phyloP scores from a whole-genome alignment of 2,329 filamentous ascomycete genomes.

The Claviceps digitariae region DNA sequence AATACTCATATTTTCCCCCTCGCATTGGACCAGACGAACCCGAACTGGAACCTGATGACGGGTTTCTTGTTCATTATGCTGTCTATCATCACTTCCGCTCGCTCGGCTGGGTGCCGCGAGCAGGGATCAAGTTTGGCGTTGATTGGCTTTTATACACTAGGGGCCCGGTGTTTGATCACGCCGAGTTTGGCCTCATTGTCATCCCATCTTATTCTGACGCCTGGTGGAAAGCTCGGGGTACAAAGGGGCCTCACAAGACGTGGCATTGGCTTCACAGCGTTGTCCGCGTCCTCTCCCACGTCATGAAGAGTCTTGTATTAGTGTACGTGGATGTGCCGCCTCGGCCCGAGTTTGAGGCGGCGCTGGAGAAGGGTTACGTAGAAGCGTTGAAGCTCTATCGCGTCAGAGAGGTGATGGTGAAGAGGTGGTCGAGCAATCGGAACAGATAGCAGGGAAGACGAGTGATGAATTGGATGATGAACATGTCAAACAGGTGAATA shows the following conservation, averaged over 20 bases:
- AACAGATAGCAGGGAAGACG: conserved; percentile 34
- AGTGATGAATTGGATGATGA: neutral
- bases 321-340: conserved; percentile 85
- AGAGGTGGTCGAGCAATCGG: conserved; percentile 73
- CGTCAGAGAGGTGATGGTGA: conserved; percentile 67
- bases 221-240: conserved; percentile 53
- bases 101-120: conserved; percentile 84
- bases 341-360: conserved; percentile 35
- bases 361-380: conserved; percentile 42
- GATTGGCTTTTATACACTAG: conserved; percentile 92
- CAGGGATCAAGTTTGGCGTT: conserved; percentile 86
- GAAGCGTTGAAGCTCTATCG: conserved; percentile 54
- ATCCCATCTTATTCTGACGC: conserved; percentile 67
- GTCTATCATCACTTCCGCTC: conserved; percentile 96
- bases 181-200: conserved; percentile 79
- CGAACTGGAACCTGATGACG: conserved; percentile 57
- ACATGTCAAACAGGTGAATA: too few relatives aligned
- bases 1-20: conserved; percentile 56
- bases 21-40: conserved; percentile 20
- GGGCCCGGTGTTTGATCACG: conserved; percentile 87
- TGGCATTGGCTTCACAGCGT: conserved; percentile 85
- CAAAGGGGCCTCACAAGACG: conserved; percentile 33
- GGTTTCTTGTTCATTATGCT: conserved; percentile 74
- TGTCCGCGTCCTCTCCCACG: conserved; percentile 79
- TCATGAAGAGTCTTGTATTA: conserved; percentile 78